A percentile compares a stretch with the other conserved stretches of the same genome.
These are phyloP conservation scores for Trichocladium uniseriatum DNA, from an alignment of 495 filamentous ascomycete species.

Conservation along the genomic window DNA sequence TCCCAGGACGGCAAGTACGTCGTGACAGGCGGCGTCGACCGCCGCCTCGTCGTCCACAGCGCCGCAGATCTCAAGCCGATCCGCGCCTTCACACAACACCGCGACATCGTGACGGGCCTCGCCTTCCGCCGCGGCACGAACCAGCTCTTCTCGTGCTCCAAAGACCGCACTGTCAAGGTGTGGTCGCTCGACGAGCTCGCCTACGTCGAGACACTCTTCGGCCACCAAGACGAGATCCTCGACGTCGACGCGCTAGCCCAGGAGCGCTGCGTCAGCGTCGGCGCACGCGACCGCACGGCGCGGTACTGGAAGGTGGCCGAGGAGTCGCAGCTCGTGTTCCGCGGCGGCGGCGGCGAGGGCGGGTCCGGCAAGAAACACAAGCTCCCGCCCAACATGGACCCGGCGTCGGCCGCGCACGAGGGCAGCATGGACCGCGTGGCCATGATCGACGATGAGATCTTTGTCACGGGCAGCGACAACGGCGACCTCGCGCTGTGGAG, in stretches of 20 bases:
- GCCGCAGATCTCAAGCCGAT: constrained; percentile 64
- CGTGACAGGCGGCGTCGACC: constrained; percentile 79
- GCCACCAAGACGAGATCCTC: constrained; percentile 84
- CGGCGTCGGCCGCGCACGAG: constrained; percentile 47
- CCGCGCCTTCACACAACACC: constrained; percentile 82
- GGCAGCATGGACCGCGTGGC: constrained; percentile 85
- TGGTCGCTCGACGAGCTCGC: constrained; percentile 78
- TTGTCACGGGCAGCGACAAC: constrained; percentile 88
- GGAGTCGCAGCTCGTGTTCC: constrained; percentile 89
- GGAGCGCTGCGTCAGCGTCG: constrained; percentile 85
- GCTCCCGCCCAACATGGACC: constrained; percentile 23
- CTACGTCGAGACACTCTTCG: constrained; percentile 92
- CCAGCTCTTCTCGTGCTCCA: constrained; percentile 79
- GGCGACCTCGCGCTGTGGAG: constrained; percentile 82
- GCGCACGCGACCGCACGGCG: constrained; percentile 81
- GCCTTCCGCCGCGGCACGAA: constrained; percentile 84
- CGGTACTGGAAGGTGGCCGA: constrained; percentile 94
- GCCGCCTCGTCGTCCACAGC: constrained; percentile 77
- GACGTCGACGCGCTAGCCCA: constrained; percentile 71
- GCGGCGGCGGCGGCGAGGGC: constrained; percentile 58
- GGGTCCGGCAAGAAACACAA: constrained; percentile 49
- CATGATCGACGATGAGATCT: constrained; percentile 79
- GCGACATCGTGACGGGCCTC: constrained; percentile 74
- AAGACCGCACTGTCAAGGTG: constrained; percentile 63
- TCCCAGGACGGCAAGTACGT: constrained; percentile 84